Evolutionary conservation across 495 filamentous ascomycete species (phyloP).

Genomic region (Amorphotheca resinae): DNA sequence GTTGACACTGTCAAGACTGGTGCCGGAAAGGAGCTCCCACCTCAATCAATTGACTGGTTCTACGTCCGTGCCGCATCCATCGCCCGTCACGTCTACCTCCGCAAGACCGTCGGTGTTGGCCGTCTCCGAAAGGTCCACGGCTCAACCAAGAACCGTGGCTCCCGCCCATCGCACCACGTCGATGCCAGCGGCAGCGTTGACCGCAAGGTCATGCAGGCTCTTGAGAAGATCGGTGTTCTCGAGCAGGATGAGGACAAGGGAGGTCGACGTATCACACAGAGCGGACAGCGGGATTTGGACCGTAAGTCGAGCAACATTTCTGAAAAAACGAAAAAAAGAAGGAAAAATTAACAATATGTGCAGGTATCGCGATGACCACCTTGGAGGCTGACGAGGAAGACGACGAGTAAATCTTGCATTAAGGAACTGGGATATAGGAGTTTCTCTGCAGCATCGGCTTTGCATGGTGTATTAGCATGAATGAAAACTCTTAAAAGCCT

Average conservation of each 20-base stretch:
- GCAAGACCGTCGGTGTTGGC: conserved; percentile 96
- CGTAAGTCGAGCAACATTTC: conserved; percentile 34
- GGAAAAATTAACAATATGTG: too few relatives aligned
- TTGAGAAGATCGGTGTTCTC: conserved; percentile 97
- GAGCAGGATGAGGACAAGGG: conserved; percentile 96
- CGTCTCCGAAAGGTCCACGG: conserved; percentile 85
- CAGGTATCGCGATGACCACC: conserved; percentile 60
- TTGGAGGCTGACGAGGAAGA: conserved; percentile 59
- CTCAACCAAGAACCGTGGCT: conserved; percentile 90
- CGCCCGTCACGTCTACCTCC: conserved; percentile 96
- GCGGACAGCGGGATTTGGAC: conserved; percentile 96
- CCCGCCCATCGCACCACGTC: conserved; percentile 84
- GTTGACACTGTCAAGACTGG: conserved; percentile 99
- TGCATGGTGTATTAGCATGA: conserved; percentile 11
- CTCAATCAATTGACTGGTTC: conserved; percentile 96
- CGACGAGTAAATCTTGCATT: conserved; percentile 34
- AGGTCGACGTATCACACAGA: conserved; percentile 91
- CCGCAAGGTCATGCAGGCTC: conserved; percentile 87
- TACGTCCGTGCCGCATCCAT: conserved; percentile 94
- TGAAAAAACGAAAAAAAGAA: too few relatives aligned
- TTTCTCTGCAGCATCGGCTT: conserved; percentile 10
- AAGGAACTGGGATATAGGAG: conserved; percentile 1
- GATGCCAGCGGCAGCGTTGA: conserved; percentile 90
- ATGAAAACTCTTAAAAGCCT: conserved; percentile 10
- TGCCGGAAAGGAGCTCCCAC: conserved; percentile 87